These are phyloP conservation scores for Excoecaria cochinchinensis DNA, from an alignment of 345 rosid genomes.

Conservation along the genomic window DNA sequence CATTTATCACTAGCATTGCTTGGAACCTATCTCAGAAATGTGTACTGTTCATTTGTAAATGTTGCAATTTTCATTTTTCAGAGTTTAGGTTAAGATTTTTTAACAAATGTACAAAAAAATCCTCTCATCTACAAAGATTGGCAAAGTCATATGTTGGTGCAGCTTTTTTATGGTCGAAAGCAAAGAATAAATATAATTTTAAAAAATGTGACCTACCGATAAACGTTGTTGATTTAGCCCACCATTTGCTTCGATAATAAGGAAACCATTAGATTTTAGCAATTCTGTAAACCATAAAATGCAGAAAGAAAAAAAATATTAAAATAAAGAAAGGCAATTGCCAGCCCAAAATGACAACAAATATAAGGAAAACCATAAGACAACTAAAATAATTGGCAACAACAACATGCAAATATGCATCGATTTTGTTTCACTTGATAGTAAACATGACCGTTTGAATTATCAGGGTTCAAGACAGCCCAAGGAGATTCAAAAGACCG, in stretches of 20 bases:
- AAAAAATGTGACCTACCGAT: slow-evolving; percentile 59
- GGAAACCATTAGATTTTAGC: slow-evolving; percentile 76
- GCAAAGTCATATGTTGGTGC: neutral
- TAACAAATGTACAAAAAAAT: neutral
- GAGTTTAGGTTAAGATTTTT: neutral
- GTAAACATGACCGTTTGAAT: neutral
- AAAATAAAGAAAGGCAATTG: neutral
- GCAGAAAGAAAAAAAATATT: slow-evolving; percentile 10
- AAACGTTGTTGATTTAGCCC: slow-evolving; percentile 97
- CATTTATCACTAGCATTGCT: neutral
- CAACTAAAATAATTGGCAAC: neutral
- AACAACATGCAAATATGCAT: neutral
- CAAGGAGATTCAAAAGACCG: neutral
- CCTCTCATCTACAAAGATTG: neutral
- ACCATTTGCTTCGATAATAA: slow-evolving; percentile 95
- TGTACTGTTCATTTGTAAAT: too few species aligned
- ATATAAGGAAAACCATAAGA: neutral
- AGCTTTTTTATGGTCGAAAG: neutral
- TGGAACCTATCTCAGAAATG: neutral
- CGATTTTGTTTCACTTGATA: neutral
- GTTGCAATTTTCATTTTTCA: neutral
- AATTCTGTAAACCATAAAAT: slow-evolving; percentile 43
- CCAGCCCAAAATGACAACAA: neutral
- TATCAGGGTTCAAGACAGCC: neutral
- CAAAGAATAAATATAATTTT: slow-evolving; percentile 1